phyloP scores from a whole-genome alignment of 805 yeast genomes.

The Candida sphagnicola region DNA sequence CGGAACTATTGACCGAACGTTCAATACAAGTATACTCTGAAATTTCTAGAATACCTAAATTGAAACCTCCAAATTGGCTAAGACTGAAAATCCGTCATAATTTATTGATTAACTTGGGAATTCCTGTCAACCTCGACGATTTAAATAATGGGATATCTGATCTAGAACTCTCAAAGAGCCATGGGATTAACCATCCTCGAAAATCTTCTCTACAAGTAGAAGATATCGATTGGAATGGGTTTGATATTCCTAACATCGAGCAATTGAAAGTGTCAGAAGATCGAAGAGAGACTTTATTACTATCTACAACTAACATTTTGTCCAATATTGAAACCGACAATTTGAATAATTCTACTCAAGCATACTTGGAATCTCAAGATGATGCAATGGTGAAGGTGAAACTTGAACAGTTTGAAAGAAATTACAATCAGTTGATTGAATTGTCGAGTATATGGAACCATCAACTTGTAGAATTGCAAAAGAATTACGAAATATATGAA shows the following conservation, averaged over 20 bases:
- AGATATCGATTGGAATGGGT: slow-evolving; percentile 34
- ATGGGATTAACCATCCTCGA: slow-evolving; percentile 13
- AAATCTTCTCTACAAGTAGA: slow-evolving; percentile 21
- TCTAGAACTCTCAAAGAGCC: too few species aligned
- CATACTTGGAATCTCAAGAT: slow-evolving; percentile 17
- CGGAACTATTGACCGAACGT: slow-evolving; percentile 23
- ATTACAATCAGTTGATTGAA: slow-evolving; percentile 21
- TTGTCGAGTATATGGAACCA: slow-evolving; percentile 48
- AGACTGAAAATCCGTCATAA: slow-evolving; percentile 61
- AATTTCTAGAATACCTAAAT: slow-evolving; percentile 44
- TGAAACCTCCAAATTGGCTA: slow-evolving; percentile 66
- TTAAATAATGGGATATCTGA: slow-evolving; percentile 14
- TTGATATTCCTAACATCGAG: slow-evolving; percentile 31
- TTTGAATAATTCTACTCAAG: slow-evolving; percentile 26
- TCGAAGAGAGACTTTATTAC: slow-evolving; percentile 19
- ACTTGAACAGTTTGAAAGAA: slow-evolving; percentile 26
- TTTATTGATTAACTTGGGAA: slow-evolving; percentile 59
- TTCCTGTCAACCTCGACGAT: slow-evolving; percentile 71
- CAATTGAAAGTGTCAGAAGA: slow-evolving; percentile 26
- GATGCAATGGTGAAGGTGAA: slow-evolving; percentile 28
- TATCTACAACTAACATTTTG: slow-evolving; percentile 22
- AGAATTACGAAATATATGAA: slow-evolving; percentile 75
- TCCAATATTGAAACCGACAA: slow-evolving; percentile 32
- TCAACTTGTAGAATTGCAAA: slow-evolving; percentile 44
- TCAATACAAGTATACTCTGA: slow-evolving; percentile 41